Conservation (phyloP, 139 green algal species). For the Trebouxia sp. region DNA sequence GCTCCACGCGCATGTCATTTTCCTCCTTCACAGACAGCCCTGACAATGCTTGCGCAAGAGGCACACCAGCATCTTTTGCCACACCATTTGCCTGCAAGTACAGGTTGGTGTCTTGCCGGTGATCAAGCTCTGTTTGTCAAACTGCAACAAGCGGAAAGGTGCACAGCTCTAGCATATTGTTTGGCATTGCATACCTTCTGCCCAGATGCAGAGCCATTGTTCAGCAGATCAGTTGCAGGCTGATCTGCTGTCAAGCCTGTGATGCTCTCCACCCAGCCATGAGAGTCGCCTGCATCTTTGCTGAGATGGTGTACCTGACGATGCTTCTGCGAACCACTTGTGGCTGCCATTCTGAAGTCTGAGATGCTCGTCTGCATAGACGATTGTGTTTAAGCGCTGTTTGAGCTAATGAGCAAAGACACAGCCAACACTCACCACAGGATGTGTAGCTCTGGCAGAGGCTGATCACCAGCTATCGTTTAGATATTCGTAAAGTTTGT, state of each 20-base stretch:
- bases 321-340: constrained; percentile 81
- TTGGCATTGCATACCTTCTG: not conserved
- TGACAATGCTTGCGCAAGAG: not conserved
- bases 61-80: not conserved
- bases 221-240: constrained; percentile 38
- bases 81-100: not conserved
- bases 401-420: too few relatives aligned
- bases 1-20: constrained; percentile 62
- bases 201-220: not conserved
- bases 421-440: constrained; percentile 85
- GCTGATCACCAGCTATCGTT: constrained; percentile 1
- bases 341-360: constrained; percentile 87
- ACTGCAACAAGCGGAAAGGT: not conserved
- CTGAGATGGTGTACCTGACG: constrained; percentile 63
- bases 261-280: constrained; percentile 82
- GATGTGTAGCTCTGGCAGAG: constrained; percentile 43
- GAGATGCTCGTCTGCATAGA: too few relatives aligned
- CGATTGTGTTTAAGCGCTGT: too few relatives aligned
- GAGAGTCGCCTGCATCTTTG: constrained; percentile 48
- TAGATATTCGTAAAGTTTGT: constrained; percentile 14
- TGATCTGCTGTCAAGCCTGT: constrained; percentile 70
- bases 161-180: not conserved
- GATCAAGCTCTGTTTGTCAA: not conserved
- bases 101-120: not conserved
- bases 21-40: constrained; percentile 57